A percentile compares a stretch with the other conserved stretches of the same genome.
These are phyloP conservation scores for Neonectria sp. DNA, from an alignment of 2,329 filamentous ascomycete genomes.

Conservation along the genomic window DNA sequence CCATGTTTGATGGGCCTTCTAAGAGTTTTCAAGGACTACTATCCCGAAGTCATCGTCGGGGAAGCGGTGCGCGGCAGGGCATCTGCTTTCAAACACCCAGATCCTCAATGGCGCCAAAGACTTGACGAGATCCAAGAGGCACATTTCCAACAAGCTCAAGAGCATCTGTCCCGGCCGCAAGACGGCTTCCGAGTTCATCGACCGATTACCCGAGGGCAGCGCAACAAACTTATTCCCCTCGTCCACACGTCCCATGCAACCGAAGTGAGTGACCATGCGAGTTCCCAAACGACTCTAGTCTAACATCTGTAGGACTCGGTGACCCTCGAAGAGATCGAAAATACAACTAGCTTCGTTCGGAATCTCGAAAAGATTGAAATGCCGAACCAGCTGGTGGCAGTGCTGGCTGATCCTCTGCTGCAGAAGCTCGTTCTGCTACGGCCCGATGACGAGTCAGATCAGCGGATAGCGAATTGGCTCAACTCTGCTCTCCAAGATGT, in stretches of 20 bases:
- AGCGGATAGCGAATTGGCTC: slow-evolving; percentile 73
- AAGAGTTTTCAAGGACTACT: slow-evolving; percentile 91
- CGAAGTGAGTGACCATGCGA: slow-evolving; percentile 65
- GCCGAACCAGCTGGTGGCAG: slow-evolving; percentile 85
- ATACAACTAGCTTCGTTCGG: slow-evolving; percentile 76
- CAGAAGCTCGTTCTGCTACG: slow-evolving; percentile 82
- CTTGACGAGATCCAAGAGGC: slow-evolving; percentile 77
- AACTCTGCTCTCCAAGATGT: slow-evolving; percentile 69
- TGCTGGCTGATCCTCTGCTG: slow-evolving; percentile 81
- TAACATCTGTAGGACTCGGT: slow-evolving; percentile 65
- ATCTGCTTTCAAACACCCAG: slow-evolving; percentile 80
- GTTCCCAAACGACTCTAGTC: neutral
- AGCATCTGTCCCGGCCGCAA: slow-evolving; percentile 52
- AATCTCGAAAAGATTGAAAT: slow-evolving; percentile 84
- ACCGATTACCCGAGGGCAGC: slow-evolving; percentile 50
- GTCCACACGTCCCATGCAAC: slow-evolving; percentile 83
- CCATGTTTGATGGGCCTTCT: slow-evolving; percentile 81
- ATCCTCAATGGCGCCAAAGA: slow-evolving; percentile 80
- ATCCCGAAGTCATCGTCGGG: slow-evolving; percentile 88
- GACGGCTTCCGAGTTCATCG: slow-evolving; percentile 76
- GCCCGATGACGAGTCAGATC: slow-evolving; percentile 66
- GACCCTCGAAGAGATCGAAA: slow-evolving; percentile 85
- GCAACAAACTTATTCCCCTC: slow-evolving; percentile 69
- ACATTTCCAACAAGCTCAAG: slow-evolving; percentile 64
- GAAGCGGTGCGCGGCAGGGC: slow-evolving; percentile 74